These are phyloP conservation scores for Orbilia quercus DNA, from an alignment of 2,329 filamentous ascomycete genomes.

Conservation along the genomic window DNA sequence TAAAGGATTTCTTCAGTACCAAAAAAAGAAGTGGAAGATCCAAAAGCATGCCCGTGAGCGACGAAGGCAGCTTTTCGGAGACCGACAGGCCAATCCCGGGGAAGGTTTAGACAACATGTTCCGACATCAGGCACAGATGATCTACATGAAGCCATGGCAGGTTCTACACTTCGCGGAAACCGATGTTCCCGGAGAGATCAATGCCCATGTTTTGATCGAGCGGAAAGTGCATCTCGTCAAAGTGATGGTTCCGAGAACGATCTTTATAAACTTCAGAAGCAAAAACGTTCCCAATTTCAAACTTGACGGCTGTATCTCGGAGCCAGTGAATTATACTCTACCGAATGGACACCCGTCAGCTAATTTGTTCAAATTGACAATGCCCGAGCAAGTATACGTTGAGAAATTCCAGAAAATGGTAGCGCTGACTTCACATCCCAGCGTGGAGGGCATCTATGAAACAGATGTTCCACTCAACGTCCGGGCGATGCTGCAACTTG, in stretches of 20 bases:
- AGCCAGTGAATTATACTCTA: constrained; percentile 91
- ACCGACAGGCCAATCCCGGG: constrained; percentile 73
- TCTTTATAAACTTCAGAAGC: constrained; percentile 91
- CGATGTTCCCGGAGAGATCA: constrained; percentile 85
- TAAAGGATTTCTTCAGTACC: constrained; percentile 85
- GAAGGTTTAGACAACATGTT: constrained; percentile 78
- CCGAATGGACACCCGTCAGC: constrained; percentile 95
- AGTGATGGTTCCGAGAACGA: constrained; percentile 84
- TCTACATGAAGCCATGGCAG: constrained; percentile 95
- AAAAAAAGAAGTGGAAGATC: constrained; percentile 99
- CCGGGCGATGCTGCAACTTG: constrained; percentile 86
- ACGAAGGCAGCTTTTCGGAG: constrained; percentile 90
- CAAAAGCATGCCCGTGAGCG: constrained; percentile 89
- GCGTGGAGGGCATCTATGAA: constrained; percentile 97
- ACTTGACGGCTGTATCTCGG: constrained; percentile 83
- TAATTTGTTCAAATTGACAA: constrained; percentile 92
- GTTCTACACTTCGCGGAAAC: constrained; percentile 86
- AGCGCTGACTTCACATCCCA: constrained; percentile 86
- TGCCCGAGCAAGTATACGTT: constrained; percentile 88
- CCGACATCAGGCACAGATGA: constrained; percentile 88
- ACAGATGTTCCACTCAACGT: constrained; percentile 88
- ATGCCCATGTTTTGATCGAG: constrained; percentile 91
- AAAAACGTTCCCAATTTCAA: constrained; percentile 89
- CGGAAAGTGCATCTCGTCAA: constrained; percentile 89
- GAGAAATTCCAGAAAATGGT: constrained; percentile 79